Evolutionary conservation across 2,329 filamentous ascomycete genomes (phyloP), one percentile per base, ranked within the genome.

Genomic region (Ophiosphaerella narmari): DNA sequence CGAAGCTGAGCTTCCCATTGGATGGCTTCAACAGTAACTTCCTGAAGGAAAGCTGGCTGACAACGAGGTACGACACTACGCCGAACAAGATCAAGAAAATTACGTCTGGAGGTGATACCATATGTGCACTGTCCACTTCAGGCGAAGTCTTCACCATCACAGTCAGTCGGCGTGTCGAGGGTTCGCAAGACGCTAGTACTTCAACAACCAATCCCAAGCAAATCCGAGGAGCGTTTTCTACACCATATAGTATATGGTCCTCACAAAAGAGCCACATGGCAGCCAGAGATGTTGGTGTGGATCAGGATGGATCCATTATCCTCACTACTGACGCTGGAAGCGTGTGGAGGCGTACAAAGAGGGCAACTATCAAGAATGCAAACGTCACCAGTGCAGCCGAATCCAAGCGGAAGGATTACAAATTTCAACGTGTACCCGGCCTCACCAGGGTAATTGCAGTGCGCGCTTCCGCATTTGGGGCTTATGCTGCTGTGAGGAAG

Each of bases 151-250:
- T 91, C 66, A 95, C 91, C 0, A 83, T 97, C 58, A 83, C 86
- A 42, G 83, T 96, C 23, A 90, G 85, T 55, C 81, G 85, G 54
- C 87, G 85, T 49, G 75, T 79, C 5, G 89, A 93, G 48, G 75
- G 78, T 2, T 81, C 81, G 42, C 81, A 72, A 36, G 69, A 85
- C 33, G 70, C 76, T 1, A 80, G 79, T 7, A 82, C 85, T 2
- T 97, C 92, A 0, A 97, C 93, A 0, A 97, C 93, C 0, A 97
- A 97, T 66, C 92, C 93, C 0, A 84, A 87, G 43, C 96, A 96
- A 70, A 95, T 96, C 52, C 89, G 88, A 58, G 88, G 88, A 54
- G 89, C 91, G 2, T 78, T 97, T 3, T 91, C 90, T 0, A 75
- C 80, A 33, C 90, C 93, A 0, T 85, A 90, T 54, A 87, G 90